Evolutionary conservation across 2,329 filamentous ascomycete genomes (phyloP).

Genomic region (Ilyonectria mors-panacis): DNA sequence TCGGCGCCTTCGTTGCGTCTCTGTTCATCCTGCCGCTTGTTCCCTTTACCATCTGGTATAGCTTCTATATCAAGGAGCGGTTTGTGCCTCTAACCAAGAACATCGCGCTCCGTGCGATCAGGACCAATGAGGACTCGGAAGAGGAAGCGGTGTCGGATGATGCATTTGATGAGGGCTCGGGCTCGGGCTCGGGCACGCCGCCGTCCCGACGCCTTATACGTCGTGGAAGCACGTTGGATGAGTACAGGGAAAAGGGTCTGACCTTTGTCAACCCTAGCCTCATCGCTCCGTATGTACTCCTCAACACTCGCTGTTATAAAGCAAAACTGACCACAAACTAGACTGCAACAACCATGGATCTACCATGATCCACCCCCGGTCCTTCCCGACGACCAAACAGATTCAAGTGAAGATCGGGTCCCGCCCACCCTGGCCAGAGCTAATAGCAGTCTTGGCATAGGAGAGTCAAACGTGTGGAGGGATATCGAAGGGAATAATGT

Average conservation of each 20-base stretch:
- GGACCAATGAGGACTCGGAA: slow-evolving; percentile 64
- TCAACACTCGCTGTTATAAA: background rate
- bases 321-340: slow-evolving; percentile 50
- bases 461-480: slow-evolving; percentile 58
- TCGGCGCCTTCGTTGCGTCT: slow-evolving; percentile 80
- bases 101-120: slow-evolving; percentile 91
- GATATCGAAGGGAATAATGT: slow-evolving; percentile 46
- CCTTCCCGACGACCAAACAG: slow-evolving; percentile 45
- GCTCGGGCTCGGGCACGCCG: slow-evolving; percentile 46
- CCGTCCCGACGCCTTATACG: slow-evolving; percentile 60
- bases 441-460: slow-evolving; percentile 57
- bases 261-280: slow-evolving; percentile 85
- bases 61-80: slow-evolving; percentile 82
- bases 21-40: slow-evolving; percentile 83
- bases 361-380: slow-evolving; percentile 68
- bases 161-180: slow-evolving; percentile 52
- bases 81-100: slow-evolving; percentile 93
- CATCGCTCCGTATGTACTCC: slow-evolving; percentile 70
- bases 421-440: slow-evolving; percentile 52
- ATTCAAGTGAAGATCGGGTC: slow-evolving; percentile 45
- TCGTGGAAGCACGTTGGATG: slow-evolving; percentile 78
- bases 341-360: slow-evolving; percentile 80
- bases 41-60: slow-evolving; percentile 89
- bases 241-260: slow-evolving; percentile 78
- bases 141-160: slow-evolving; percentile 56